Percentiles rank a stretch among this genome's conserved stretches.
Conservation (phyloP, 176 grass and related monocot species). For the Urochloa ruziziensis region DNA sequence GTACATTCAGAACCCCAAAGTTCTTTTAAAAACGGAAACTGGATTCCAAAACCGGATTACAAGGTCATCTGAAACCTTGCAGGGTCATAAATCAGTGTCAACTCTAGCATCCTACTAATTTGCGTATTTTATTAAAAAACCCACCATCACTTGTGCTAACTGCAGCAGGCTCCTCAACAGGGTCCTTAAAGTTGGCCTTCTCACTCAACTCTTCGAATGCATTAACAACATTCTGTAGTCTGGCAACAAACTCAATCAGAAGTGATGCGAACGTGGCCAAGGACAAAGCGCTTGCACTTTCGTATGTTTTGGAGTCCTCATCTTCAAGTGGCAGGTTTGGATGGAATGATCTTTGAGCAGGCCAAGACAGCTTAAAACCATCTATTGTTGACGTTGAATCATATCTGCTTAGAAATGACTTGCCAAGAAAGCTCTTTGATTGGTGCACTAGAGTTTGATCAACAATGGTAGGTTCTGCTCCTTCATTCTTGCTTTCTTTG, state of each 20-base stretch:
- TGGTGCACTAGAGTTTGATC: conserved; percentile 40
- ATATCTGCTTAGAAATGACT: conserved; percentile 46
- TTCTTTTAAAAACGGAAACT: conserved; percentile 16
- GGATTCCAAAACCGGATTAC: conserved; percentile 30
- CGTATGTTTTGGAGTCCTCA: conserved; percentile 73
- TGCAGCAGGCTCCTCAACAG: conserved; percentile 56
- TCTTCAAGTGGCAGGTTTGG: conserved; percentile 45
- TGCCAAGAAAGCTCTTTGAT: conserved; percentile 54
- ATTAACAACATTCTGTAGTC: conserved; percentile 90
- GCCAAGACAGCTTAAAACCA: conserved; percentile 55
- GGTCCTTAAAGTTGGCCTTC: conserved; percentile 74
- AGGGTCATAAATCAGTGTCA: conserved; percentile 21
- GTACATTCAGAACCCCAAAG: conserved; percentile 15
- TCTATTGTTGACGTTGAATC: conserved; percentile 60
- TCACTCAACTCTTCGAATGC: conserved; percentile 85
- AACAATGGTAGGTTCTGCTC: conserved; percentile 38
- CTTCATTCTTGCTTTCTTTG: conserved; percentile 41
- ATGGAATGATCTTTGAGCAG: conserved; percentile 69
- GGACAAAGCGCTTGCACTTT: conserved; percentile 93
- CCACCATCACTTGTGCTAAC: conserved; percentile 21
- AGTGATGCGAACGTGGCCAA: conserved; percentile 89
- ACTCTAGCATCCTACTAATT: conserved; percentile 44
- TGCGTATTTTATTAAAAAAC: conserved; percentile 43
- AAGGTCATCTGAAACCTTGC: conserved; percentile 18
- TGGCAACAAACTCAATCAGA: conserved; percentile 92